Evolutionary conservation across 2,329 filamentous ascomycete genomes (phyloP), one percentile per base, ranked within the genome.

Genomic region (Fusarium succisae): DNA sequence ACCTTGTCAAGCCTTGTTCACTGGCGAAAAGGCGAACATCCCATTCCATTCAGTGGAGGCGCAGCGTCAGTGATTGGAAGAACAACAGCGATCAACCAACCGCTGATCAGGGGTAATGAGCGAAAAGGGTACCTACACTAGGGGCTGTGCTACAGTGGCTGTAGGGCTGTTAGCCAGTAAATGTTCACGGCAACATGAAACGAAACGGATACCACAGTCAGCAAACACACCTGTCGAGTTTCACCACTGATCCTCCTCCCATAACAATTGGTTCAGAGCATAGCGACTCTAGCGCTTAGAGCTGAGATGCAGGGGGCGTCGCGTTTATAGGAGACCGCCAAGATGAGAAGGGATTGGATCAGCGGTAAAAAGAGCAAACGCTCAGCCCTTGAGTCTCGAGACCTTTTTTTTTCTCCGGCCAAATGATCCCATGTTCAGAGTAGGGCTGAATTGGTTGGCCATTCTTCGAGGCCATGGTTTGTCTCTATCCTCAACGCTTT

Each of bases 361-460:
- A 66, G 41, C 62, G 22, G 35, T 30, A 18, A 35, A 35, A 24
- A 35, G 15, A 35, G 32, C 32, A 35, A 35, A 35, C 32, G 32
- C 32, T 22, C 18, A 45, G 24, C 39, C 55, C 43, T 43, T 48
- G 50, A 43, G 54, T 37, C 48, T 43, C 38, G 48, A 43, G 48
- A 37, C 58, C 22, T 37, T 37, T 37, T 37, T 44, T 44, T 22
- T 38, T 32, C 38, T 38, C 32, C n/a, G 20, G 13, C 38, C 41
- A 30, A 17, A 39, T 48, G 35, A 62, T 68, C 37, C n/a, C 26
- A 60, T 68, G 39, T 38, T 61, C 41, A 26, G 28, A 50, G 43
- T 63, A 69, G 64, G 66, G 67, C 67, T 70, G 67, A 70, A 53
- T 45, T 59, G 28, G 22, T 85, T 83, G 83, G 50, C 63, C 82